Evolutionary conservation across 768 basidiomycete species (phyloP), one percentile per base, ranked within the genome.

Genomic region (Kondoa malvinella): DNA sequence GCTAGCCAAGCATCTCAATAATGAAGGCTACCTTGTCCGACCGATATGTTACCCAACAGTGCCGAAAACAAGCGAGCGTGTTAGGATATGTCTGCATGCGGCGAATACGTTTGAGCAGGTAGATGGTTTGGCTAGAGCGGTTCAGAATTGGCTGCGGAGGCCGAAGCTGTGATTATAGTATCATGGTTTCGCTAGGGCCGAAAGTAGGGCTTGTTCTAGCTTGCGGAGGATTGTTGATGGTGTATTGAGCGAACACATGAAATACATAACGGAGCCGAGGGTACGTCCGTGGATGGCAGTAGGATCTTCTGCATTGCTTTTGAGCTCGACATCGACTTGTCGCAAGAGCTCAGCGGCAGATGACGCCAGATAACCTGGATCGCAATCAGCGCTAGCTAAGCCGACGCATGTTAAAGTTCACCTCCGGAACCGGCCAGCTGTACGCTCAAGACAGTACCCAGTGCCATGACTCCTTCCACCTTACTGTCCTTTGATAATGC

Each of bases 241-340:
- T 31, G 87, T 91, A 74, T 90, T 91, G 56, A 92, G 80, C 76
- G 88, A 90, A 3, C 84, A 85, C 83, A 94, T 92, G 75, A 92
- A 88, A 76, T 94, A 94, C n/a, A 86, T 87, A 8, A 91, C 85
- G 74, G 92, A 85, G 0, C 94, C 94, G 40, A 97, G 78, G 0
- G 94, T 92, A 67, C 94, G 82, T 71, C 82, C 91, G 76, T 97
- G 87, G 26, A 96, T 80, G 34, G 83, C 81, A 1, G 82, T 81
- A 34, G 15, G 68, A 40, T 65, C 32, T 50, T 50, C 40, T 50
- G 40, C 40, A 4, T 68, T 68, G 58, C 79, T 27, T 15, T 76
- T 80, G 15, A 94, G 78, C 0, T 81, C 76, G 12, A 78, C 78
- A 1, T 63, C 15, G 30, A 63, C 61, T 32, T 63, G 4, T 4